Evolutionary conservation across 2,329 filamentous ascomycete species (phyloP).

Genomic region (Fusarium falciforme): DNA sequence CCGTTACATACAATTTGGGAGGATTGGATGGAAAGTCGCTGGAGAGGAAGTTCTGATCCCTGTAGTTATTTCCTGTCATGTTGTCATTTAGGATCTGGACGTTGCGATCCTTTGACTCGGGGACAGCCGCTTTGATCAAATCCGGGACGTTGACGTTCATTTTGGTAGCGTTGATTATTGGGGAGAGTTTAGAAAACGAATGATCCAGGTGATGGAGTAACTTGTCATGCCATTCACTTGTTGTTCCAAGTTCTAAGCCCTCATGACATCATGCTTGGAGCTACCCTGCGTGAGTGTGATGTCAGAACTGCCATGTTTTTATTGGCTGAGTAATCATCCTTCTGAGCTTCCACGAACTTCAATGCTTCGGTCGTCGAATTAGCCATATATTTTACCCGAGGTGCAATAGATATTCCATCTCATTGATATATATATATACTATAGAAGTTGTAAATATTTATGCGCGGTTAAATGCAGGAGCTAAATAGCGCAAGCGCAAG

Average conservation of each 20-base stretch:
- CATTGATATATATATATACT: neutral
- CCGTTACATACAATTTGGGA: conserved; percentile 56
- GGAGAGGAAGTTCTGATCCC: conserved; percentile 57
- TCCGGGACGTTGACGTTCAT: conserved; percentile 47
- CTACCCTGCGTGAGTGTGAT: neutral
- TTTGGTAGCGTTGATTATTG: neutral
- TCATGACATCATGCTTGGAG: neutral
- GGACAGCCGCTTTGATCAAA: conserved; percentile 46
- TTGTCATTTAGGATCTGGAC: conserved; percentile 48
- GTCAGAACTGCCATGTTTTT: neutral
- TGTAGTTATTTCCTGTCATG: conserved; percentile 47
- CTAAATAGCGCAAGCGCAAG: accelerated
- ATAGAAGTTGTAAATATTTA: neutral
- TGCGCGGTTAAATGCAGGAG: accelerated
- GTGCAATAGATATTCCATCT: too few relatives aligned
- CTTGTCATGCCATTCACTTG: neutral
- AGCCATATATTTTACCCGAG: too few relatives aligned
- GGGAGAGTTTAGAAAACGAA: neutral
- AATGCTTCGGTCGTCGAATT: neutral
- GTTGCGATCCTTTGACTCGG: conserved; percentile 47
- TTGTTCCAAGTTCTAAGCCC: neutral
- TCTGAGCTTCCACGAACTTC: neutral
- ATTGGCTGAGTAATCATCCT: neutral
- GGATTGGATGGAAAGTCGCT: conserved; percentile 51
- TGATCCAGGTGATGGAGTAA: neutral